Conservation (phyloP, 1,139 yeast genomes). For the Eremothecium cymbalariae region DNA sequence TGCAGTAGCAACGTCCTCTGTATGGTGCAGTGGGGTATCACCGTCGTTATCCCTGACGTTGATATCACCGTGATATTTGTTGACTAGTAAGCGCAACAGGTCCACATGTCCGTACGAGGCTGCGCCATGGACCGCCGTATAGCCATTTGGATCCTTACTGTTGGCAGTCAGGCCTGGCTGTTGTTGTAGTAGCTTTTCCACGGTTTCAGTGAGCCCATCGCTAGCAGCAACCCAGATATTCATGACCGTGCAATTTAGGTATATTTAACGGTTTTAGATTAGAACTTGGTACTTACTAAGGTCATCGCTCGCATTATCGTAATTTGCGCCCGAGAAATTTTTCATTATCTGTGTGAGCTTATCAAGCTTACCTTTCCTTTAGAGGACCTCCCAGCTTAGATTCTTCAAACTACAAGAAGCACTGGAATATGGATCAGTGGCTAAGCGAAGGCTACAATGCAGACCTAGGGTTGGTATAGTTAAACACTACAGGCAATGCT, state of each 20-base stretch:
- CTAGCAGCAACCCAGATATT: conserved; percentile 96
- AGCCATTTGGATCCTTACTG: conserved; percentile 82
- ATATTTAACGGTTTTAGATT: too few relatives aligned
- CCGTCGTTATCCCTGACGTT: conserved; percentile 83
- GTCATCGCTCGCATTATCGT: too few relatives aligned
- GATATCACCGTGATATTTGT: conserved; percentile 60
- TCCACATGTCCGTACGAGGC: conserved; percentile 83
- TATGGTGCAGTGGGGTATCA: conserved; percentile 91
- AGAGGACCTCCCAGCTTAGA: too few relatives aligned
- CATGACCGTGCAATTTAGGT: conserved; percentile 29
- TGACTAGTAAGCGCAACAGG: conserved; percentile 50
- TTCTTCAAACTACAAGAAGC: too few relatives aligned
- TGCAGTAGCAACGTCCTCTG: conserved; percentile 64
- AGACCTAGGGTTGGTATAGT: too few relatives aligned
- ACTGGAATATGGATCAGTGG: too few relatives aligned
- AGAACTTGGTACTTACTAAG: too few relatives aligned
- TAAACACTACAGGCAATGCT: too few relatives aligned
- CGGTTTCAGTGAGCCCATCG: conserved; percentile 59
- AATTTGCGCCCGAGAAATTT: too few relatives aligned
- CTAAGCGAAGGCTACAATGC: too few relatives aligned
- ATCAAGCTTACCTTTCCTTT: too few relatives aligned
- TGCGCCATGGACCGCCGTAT: conserved; percentile 95
- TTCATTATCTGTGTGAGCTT: too few relatives aligned
- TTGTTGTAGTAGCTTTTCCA: conserved; percentile 49
- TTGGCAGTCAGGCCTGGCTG: conserved; percentile 45